These are phyloP conservation scores for Pneumocystis jirovecii DNA, from an alignment of 1,139 yeast genomes.

Conservation along the genomic window DNA sequence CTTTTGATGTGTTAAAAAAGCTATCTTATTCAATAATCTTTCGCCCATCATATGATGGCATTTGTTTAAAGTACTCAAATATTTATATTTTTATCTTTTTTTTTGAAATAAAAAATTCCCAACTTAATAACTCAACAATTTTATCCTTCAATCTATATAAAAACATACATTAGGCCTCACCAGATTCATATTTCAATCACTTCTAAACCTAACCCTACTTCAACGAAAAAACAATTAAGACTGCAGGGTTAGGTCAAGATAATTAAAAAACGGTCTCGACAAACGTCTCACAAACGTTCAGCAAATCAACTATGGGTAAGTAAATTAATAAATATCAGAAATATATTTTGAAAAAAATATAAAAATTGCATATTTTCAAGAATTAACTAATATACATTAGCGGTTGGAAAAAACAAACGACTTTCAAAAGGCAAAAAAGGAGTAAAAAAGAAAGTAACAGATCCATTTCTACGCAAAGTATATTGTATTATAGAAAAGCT, in stretches of 20 bases:
- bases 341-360: background rate
- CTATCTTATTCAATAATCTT: background rate
- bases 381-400: conserved; percentile 30
- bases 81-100: background rate
- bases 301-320: background rate
- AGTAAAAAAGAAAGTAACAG: conserved; percentile 87
- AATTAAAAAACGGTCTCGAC: background rate
- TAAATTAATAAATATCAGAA: background rate
- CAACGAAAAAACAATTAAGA: no score
- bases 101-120: background rate
- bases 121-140: background rate
- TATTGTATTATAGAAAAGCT: background rate
- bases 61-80: background rate
- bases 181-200: no score
- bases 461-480: conserved; percentile 90
- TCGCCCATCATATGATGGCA: background rate
- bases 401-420: conserved; percentile 96
- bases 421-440: conserved; percentile 93
- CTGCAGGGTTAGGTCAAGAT: background rate
- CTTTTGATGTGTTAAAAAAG: background rate
- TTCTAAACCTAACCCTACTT: no score
- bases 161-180: no score
- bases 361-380: background rate
- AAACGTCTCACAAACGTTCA: background rate
- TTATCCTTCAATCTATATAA: background rate